Percentiles rank a stretch among this genome's conserved stretches.
These are phyloP conservation scores for Parmelia sp. DNA, from an alignment of 495 filamentous ascomycete species.

Conservation along the genomic window DNA sequence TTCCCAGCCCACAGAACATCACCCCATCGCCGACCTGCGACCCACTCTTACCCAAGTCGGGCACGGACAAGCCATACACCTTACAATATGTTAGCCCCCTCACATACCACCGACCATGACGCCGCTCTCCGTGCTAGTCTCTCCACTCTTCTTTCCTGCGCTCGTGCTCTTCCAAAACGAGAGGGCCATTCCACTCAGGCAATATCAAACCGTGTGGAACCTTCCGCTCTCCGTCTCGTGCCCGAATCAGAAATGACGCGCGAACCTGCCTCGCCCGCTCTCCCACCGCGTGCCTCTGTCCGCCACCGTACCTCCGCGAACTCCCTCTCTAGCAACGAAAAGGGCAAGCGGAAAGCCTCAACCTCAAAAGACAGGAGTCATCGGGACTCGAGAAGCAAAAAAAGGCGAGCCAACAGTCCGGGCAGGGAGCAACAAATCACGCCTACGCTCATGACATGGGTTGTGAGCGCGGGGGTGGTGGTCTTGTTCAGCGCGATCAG, in stretches of 20 bases:
- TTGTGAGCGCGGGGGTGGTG: conserved; percentile 85
- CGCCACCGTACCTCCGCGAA: conserved; percentile 24
- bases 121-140: conserved; percentile 86
- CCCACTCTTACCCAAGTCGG: conserved; percentile 30
- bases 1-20: conserved; percentile 27
- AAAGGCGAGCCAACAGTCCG: conserved; percentile 34
- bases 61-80: conserved; percentile 39
- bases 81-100: conserved; percentile 63
- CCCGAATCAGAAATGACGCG: conserved; percentile 68
- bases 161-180: conserved; percentile 72
- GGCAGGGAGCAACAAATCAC: conserved; percentile 37
- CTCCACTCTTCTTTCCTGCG: conserved; percentile 89
- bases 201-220: conserved; percentile 32
- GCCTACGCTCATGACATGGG: conserved; percentile 84
- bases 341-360: conserved; percentile 45
- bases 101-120: conserved; percentile 80
- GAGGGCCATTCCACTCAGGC: conserved; percentile 33
- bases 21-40: conserved; percentile 15
- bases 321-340: conserved; percentile 31
- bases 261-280: conserved; percentile 30
- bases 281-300: conserved; percentile 26
- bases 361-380: conserved; percentile 47
- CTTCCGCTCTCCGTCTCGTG: conserved; percentile 54
- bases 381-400: conserved; percentile 46
- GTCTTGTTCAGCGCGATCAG: conserved; percentile 86